phyloP scores from a whole-genome alignment of 345 rosid genomes.

The Arabis alpina region DNA sequence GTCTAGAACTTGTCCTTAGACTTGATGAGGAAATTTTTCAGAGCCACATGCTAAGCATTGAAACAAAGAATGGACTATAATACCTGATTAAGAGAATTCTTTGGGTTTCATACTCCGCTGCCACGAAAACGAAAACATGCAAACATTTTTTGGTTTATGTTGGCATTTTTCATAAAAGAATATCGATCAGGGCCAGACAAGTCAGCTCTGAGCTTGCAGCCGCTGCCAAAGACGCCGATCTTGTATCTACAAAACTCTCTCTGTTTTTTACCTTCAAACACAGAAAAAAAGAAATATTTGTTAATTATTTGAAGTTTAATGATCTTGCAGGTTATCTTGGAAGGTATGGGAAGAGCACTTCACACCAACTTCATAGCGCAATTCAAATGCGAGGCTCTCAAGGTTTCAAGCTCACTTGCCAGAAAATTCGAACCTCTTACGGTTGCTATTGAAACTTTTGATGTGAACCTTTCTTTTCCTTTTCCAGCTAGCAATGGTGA shows the following conservation, averaged over 20 bases:
- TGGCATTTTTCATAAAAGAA: neutral
- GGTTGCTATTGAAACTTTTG: neutral
- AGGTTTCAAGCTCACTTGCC: constrained; percentile 53
- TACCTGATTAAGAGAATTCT: constrained; percentile 92
- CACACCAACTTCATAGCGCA: constrained; percentile 86
- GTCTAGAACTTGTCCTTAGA: constrained; percentile 9
- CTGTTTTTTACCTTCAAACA: constrained; percentile 7
- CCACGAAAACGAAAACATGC: constrained; percentile 84
- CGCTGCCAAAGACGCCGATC: constrained; percentile 88
- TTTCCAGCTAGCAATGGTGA: constrained; percentile 97
- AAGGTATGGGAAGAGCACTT: constrained; percentile 99
- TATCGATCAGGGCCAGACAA: constrained; percentile 51
- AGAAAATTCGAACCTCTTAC: neutral
- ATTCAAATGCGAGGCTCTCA: constrained; percentile 85
- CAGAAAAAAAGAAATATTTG: neutral
- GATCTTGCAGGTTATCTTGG: constrained; percentile 75
- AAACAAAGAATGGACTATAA: constrained; percentile 6
- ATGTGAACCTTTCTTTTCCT: neutral
- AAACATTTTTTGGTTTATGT: neutral
- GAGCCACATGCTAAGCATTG: neutral
- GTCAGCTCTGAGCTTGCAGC: constrained; percentile 99
- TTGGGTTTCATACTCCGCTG: constrained; percentile 88
- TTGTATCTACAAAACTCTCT: constrained; percentile 57
- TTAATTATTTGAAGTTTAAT: constrained; percentile 27
- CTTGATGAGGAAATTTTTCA: neutral